phyloP scores from a whole-genome alignment of 192 early-diverging fungal species.

The Lunasporangiospora selenospora region DNA sequence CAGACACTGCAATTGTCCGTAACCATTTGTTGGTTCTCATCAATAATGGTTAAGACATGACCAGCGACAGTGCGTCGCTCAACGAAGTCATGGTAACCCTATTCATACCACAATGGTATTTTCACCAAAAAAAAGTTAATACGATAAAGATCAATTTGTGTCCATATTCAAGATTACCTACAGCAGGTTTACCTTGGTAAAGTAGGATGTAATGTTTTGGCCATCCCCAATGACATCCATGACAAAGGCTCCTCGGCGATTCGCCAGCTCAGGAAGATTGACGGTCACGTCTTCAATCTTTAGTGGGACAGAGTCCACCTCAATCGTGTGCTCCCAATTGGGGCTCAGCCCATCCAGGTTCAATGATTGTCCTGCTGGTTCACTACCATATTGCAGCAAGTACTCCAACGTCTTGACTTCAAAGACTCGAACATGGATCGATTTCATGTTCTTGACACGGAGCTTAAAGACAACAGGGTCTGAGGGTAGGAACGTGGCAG shows the following conservation, averaged over 20 bases:
- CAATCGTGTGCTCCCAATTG: slow-evolving; percentile 47
- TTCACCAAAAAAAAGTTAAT: background rate
- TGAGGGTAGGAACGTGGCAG: slow-evolving; percentile 24
- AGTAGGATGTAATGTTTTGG: slow-evolving; percentile 45
- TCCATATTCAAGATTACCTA: background rate
- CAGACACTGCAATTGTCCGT: slow-evolving; percentile 30
- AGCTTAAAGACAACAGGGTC: slow-evolving; percentile 40
- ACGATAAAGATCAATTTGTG: background rate
- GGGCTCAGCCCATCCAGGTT: slow-evolving; percentile 56
- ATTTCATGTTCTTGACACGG: slow-evolving; percentile 48
- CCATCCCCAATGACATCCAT: slow-evolving; percentile 54
- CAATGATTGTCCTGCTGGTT: slow-evolving; percentile 8
- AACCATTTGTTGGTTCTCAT: slow-evolving; percentile 44
- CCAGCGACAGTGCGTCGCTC: slow-evolving; percentile 51
- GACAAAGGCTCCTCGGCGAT: slow-evolving; percentile 53
- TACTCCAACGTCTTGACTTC: slow-evolving; percentile 54
- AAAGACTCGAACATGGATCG: slow-evolving; percentile 51
- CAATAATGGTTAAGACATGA: slow-evolving; percentile 51
- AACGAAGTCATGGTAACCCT: slow-evolving; percentile 53
- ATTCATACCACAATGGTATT: background rate
- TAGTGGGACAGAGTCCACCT: slow-evolving; percentile 19
- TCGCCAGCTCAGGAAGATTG: slow-evolving; percentile 40
- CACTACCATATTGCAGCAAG: slow-evolving; percentile 16
- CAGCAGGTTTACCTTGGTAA: slow-evolving; percentile 49
- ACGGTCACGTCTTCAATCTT: slow-evolving; percentile 32